Evolutionary conservation across 2,329 filamentous ascomycete genomes (phyloP), one percentile per base, ranked within the genome.

Genomic region (Aspergillus cejpii): DNA sequence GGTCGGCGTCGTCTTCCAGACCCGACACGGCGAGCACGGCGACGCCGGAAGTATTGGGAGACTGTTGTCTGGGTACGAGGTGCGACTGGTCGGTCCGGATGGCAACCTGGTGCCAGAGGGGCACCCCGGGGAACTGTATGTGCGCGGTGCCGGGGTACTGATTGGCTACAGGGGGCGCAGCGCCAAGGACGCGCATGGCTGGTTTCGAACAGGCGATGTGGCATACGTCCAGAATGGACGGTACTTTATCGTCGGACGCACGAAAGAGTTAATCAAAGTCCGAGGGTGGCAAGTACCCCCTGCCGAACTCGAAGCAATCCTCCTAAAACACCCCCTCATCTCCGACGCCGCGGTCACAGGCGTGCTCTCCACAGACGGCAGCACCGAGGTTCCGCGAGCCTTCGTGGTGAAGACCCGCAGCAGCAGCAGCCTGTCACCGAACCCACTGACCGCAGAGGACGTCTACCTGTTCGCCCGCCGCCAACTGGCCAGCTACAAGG

Each of bases 211-310:
- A 0, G 70, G 70, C 2, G 70, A 73, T 51, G 57, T 69, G n/a
- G 66, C 63, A 1, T 63, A 59, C 33, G 53, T 63, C 31, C 59
- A 59, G 31, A 54, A 64, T 14, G 67, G 64, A 6, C 57, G 64
- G 14, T 63, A 67, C 43, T 71, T 60, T 43, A 65, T 72, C 33
- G 56, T 66, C 6, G 70, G 68, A 21, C 62, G 69, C 5, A 65
- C 64, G 4, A 73, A 73, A 51, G 70, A 71, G 43, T 56, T 70
- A 10, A 71, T 74, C 58, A 74, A 74, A 57, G 70, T 74, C 7
- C 61, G 68, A 52, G 69, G 69, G 66, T 74, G 70, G 69, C 71
- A 74, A 60, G 71, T 74, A 1, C 62, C 71, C 2, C 73, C 73
- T 0, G 67, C 71, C 2, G 73, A 75, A 48, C 51, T 76, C n/a